phyloP scores from a whole-genome alignment of 352 stramenopile genomes.

The Phytophthora parvispora region DNA sequence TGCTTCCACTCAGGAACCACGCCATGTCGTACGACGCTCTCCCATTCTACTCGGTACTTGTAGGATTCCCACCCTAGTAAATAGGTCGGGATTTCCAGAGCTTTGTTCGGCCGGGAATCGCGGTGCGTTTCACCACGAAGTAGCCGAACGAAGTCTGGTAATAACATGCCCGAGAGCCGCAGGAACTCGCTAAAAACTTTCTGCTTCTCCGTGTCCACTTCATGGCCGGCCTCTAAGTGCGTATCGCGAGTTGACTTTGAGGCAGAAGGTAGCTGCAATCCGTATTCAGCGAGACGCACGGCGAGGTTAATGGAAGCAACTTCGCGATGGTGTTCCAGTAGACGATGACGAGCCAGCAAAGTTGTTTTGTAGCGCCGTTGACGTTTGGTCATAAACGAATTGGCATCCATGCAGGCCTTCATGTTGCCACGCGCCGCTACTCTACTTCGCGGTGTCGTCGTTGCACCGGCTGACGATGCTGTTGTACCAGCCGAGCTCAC shows the following conservation, averaged over 20 bases:
- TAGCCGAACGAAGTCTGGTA: slow-evolving; percentile 16
- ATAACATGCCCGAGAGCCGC: background rate
- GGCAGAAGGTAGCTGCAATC: background rate
- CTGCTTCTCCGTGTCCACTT: slow-evolving; percentile 9
- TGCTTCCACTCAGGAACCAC: background rate
- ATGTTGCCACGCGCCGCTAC: background rate
- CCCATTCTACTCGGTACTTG: slow-evolving; percentile 6
- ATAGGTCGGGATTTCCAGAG: slow-evolving; percentile 6
- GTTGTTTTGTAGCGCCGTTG: background rate
- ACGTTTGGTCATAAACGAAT: background rate
- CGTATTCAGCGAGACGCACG: background rate
- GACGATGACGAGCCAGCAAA: background rate
- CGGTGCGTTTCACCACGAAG: slow-evolving; percentile 7
- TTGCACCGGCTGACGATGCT: no score
- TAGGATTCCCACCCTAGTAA: slow-evolving; percentile 5
- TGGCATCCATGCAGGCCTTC: background rate
- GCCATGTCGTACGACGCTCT: slow-evolving; percentile 8
- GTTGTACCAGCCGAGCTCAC: background rate
- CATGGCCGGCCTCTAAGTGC: background rate
- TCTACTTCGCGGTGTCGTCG: no score
- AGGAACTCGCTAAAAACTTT: slow-evolving; percentile 11
- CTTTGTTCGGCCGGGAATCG: slow-evolving; percentile 13
- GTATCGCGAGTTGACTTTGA: background rate
- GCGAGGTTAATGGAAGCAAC: background rate
- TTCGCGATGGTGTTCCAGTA: background rate